Evolutionary conservation across 2,329 filamentous ascomycete species (phyloP).

Genomic region (Fusarium pilosicola): DNA sequence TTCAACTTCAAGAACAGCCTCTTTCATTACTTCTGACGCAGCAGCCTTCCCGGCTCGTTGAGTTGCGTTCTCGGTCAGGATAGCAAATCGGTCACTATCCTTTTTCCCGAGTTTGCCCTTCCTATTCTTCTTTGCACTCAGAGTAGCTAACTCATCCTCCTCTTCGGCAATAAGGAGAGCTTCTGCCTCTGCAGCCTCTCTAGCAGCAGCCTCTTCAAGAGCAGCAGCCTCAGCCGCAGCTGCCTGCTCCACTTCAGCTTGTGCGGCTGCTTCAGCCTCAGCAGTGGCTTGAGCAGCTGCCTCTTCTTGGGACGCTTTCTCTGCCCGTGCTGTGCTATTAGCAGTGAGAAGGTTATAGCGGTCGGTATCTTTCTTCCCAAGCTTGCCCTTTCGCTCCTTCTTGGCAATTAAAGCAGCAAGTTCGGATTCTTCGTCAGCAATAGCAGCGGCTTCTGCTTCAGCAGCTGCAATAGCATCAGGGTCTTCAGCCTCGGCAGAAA

Average conservation of each 20-base stretch:
- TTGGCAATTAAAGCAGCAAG: conserved; percentile 55
- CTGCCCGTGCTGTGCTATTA: conserved; percentile 45
- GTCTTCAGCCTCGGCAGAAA: conserved; percentile 8
- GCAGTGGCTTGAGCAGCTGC: conserved; percentile 31
- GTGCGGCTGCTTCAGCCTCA: conserved; percentile 22
- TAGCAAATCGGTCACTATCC: conserved; percentile 45
- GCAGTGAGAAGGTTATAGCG: conserved; percentile 52
- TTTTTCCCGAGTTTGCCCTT: conserved; percentile 44
- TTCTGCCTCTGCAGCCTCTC: conserved; percentile 33
- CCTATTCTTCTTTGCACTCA: conserved; percentile 51
- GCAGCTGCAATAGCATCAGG: conserved; percentile 3
- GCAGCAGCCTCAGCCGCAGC: conserved; percentile 26
- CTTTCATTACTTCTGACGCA: conserved; percentile 41
- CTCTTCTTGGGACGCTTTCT: conserved; percentile 32
- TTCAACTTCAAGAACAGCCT: neutral
- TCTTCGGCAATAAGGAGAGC: conserved; percentile 34
- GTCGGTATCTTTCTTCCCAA: conserved; percentile 57
- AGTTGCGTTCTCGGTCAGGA: conserved; percentile 36
- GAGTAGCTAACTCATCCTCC: conserved; percentile 40
- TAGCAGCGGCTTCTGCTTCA: conserved; percentile 13
- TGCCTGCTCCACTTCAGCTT: conserved; percentile 24
- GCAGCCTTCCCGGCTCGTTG: conserved; percentile 36
- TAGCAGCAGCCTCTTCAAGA: conserved; percentile 18
- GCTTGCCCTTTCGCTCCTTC: conserved; percentile 56
- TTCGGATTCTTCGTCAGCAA: conserved; percentile 48